A percentile compares a stretch with the other conserved stretches of the same genome.
phyloP scores from a whole-genome alignment of 352 stramenopile species.

The Globisporangium ultimum region DNA sequence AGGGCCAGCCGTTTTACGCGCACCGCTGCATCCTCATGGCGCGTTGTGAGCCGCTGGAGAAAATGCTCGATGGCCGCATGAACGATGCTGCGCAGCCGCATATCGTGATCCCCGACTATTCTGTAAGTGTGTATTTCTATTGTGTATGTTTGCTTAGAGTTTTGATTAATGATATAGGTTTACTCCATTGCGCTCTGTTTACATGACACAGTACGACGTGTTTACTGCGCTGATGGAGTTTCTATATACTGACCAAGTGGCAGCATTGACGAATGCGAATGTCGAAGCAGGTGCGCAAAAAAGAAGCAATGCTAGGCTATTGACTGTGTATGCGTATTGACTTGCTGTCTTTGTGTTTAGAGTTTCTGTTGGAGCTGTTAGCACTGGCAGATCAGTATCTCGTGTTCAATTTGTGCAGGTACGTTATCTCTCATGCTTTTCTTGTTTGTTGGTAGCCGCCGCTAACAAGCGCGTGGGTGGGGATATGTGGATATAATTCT shows the following conservation, averaged over 20 bases:
- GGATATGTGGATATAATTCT: background rate
- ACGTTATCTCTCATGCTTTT: background rate
- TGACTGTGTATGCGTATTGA: background rate
- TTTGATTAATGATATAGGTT: constrained; percentile 1
- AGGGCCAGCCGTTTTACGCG: constrained; percentile 61
- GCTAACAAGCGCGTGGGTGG: too few species aligned
- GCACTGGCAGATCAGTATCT: constrained; percentile 87
- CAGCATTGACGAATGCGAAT: constrained; percentile 26
- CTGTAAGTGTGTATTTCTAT: constrained; percentile 27
- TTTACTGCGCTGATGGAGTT: constrained; percentile 87
- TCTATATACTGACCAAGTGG: constrained; percentile 86
- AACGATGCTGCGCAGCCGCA: constrained; percentile 64
- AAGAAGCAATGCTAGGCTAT: background rate
- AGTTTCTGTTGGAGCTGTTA: constrained; percentile 82
- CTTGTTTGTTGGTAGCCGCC: background rate
- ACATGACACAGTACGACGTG: constrained; percentile 46
- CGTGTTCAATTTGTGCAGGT: constrained; percentile 55
- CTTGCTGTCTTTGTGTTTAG: constrained; percentile 16
- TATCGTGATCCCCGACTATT: constrained; percentile 75
- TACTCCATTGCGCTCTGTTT: background rate
- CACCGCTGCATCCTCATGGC: constrained; percentile 87
- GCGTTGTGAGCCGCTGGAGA: constrained; percentile 85
- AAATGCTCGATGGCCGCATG: constrained; percentile 89
- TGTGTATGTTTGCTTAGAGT: background rate
- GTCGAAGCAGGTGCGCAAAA: constrained; percentile 34